Base-by-base conservation (phyloP, 345 rosid genomes). In the Microcos paniculata region DNA sequence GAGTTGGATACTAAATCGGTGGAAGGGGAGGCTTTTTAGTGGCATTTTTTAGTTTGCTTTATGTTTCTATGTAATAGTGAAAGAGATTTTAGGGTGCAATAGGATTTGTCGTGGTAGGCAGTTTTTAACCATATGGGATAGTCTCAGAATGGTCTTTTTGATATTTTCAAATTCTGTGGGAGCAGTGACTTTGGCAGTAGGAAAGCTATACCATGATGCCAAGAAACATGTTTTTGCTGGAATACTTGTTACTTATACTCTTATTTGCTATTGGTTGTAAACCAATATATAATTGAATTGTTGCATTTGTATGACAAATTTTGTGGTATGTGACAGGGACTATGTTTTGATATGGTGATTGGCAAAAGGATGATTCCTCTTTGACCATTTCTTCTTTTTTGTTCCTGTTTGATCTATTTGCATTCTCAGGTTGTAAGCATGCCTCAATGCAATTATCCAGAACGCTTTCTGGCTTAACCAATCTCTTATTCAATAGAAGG, bases 401-500 rank as follows among this genome's bases (percentile, higher is more conserved):
- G 1, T 4, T 28, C 21, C 9, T 13, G 6, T 70, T 8, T 7
- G 2, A 2, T 69, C 49, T 49, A 72, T 69, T 63, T 51, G 21
- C 16, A 1, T 21, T 56, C 8, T 72, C 87, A 91, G 97, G 97
- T 70, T 84, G 75, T 35, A 83, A 75, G 48, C 90, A 80, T 76
- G 88, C 85, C 15, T 88, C 97, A 0, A 83, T 94, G 95, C 90
- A 87, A 73, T 80, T 85, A 24, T 84, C 91, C 15, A 87, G 90
- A 81, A 80, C 83, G 15, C 71, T 95, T 71, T 88, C 93, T 35
- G 87, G 91, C 78, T 71, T 93, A 79, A 82, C 98, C 63, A 78
- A 85, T 80, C 78, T 95, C 70, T 73, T 95, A 12, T 95, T 89
- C 76, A 92, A 86, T 80, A 87, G 84, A 90, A 89, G 97, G 98